Conservation (phyloP, 352 stramenopile genomes). For the Phytophthora pluvialis region DNA sequence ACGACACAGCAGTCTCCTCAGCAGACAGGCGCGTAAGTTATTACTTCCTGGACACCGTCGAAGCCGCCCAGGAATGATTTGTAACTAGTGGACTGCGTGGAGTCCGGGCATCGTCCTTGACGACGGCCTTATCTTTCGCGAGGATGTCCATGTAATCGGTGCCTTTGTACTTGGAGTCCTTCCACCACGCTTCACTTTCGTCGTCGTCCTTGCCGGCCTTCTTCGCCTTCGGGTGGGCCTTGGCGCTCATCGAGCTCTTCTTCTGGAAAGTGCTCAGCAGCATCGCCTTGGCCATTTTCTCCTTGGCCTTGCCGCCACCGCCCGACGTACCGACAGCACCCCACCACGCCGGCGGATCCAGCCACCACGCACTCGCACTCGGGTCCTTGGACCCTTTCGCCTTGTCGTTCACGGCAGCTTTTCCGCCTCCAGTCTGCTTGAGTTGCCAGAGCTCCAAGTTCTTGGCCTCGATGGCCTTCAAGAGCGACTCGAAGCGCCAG, state of each 20-base stretch:
- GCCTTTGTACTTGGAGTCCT: conserved; percentile 73
- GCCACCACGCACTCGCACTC: conserved; percentile 60
- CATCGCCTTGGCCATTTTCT: conserved; percentile 28
- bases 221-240: conserved; percentile 10
- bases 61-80: conserved; percentile 51
- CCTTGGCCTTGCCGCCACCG: conserved; percentile 20
- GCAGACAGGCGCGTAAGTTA: conserved; percentile 1
- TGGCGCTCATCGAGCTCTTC: conserved; percentile 17
- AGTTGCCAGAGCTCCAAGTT: conserved; percentile 69
- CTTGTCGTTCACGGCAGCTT: conserved; percentile 5
- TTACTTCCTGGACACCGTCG: conserved; percentile 30
- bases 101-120: conserved; percentile 24
- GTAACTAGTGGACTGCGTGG: conserved; percentile 45
- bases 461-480: conserved; percentile 75
- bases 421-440: conserved; percentile 32
- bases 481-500: conserved; percentile 82
- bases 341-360: conserved; percentile 76
- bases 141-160: conserved; percentile 63
- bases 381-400: conserved; percentile 31
- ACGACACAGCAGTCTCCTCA: neutral
- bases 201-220: conserved; percentile 3
- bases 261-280: conserved; percentile 34
- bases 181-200: conserved; percentile 68
- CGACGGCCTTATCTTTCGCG: conserved; percentile 20
- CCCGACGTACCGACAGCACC: conserved; percentile 20